These are phyloP conservation scores for Inosperma sp. DNA, from an alignment of 768 basidiomycete genomes.

Conservation along the genomic window DNA sequence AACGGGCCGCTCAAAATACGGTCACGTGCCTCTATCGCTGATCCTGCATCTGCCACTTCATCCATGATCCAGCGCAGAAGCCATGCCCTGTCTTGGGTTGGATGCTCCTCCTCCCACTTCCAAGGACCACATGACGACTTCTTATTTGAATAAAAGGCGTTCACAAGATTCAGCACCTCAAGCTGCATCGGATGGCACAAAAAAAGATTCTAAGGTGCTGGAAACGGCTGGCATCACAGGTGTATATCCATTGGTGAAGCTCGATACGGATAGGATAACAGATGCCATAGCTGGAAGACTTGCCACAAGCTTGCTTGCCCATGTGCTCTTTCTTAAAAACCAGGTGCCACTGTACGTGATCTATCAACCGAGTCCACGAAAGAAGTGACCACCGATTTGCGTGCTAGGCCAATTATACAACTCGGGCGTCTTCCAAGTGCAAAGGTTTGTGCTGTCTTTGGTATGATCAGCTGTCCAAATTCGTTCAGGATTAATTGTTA, in stretches of 20 bases:
- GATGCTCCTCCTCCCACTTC: too few species aligned
- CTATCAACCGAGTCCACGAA: not conserved
- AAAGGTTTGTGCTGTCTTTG: constrained; percentile 32
- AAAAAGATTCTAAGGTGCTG: too few species aligned
- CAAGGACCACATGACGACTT: too few species aligned
- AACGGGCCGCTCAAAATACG: too few species aligned
- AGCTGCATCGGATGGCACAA: too few species aligned
- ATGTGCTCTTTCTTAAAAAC: constrained; percentile 72
- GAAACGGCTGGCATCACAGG: too few species aligned
- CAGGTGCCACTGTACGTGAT: constrained; percentile 71
- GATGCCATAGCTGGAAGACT: constrained; percentile 61
- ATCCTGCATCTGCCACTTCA: too few species aligned
- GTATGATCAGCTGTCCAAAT: not conserved
- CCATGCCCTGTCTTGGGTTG: too few species aligned
- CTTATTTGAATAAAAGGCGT: too few species aligned
- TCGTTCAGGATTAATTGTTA: not conserved
- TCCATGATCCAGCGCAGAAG: too few species aligned
- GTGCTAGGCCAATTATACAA: constrained; percentile 60
- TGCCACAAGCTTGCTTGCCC: constrained; percentile 57
- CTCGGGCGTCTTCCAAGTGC: constrained; percentile 49
- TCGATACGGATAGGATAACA: constrained; percentile 51
- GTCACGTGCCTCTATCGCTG: too few species aligned
- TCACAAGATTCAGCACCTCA: too few species aligned
- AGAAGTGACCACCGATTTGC: not conserved
- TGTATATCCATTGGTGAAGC: constrained; percentile 33